Percentiles rank a stretch among this genome's conserved stretches.
Evolutionary conservation across 2,329 filamentous ascomycete genomes (phyloP).

Genomic region (Cladobotryum mycophilum): DNA sequence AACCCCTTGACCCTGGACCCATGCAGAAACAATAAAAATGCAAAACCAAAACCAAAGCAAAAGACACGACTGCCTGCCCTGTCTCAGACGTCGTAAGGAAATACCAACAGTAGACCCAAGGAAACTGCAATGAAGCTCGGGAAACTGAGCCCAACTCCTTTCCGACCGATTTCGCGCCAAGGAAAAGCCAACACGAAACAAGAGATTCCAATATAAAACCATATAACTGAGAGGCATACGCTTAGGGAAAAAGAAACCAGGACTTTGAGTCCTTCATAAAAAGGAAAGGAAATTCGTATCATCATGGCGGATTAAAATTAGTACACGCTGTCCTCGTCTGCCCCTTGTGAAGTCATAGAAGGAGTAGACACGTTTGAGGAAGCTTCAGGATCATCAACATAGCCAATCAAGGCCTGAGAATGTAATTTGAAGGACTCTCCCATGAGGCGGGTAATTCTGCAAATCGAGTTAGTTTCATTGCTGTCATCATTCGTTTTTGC

Average conservation of each 20-base stretch:
- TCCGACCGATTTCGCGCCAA: conserved; percentile 21
- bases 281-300: conserved; percentile 37
- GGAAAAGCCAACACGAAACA: conserved; percentile 9
- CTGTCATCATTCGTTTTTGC: background rate
- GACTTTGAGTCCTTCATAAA: conserved; percentile 14
- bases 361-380: conserved; percentile 64
- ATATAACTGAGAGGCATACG: conserved; percentile 25
- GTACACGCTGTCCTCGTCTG: conserved; percentile 66
- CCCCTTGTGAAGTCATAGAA: conserved; percentile 66
- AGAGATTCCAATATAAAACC: conserved; percentile 19
- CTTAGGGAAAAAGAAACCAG: conserved; percentile 16
- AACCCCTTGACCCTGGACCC: conserved; percentile 21
- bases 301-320: conserved; percentile 47
- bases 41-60: conserved; percentile 11
- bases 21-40: conserved; percentile 14
- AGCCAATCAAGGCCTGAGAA: conserved; percentile 88
- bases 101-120: conserved; percentile 19
- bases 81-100: conserved; percentile 31
- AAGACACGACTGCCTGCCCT: conserved; percentile 28
- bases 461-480: conserved; percentile 15
- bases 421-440: conserved; percentile 97
- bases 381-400: conserved; percentile 75
- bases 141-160: conserved; percentile 23
- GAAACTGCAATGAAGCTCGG: conserved; percentile 21
- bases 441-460: conserved; percentile 86